A percentile compares a stretch with the other conserved stretches of the same genome.
These are phyloP conservation scores for Chenopodium suecicum DNA, from an alignment of 148 eudicot species.

Conservation along the genomic window DNA sequence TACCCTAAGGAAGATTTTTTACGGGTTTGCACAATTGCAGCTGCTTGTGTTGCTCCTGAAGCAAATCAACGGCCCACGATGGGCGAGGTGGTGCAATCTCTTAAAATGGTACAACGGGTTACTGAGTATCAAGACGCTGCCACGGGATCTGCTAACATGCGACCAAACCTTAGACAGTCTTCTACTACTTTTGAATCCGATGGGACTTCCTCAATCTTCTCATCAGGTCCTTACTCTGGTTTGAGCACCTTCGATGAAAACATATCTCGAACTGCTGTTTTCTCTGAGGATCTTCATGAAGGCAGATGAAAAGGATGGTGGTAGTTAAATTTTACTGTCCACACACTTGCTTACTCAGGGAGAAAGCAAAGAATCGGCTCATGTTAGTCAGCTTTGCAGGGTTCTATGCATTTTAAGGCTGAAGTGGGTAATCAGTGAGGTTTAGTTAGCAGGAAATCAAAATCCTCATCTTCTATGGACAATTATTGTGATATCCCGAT, in stretches of 20 bases:
- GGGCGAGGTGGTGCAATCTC: slow-evolving; percentile 98
- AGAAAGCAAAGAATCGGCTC: slow-evolving; percentile 5
- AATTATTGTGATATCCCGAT: neutral
- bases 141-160: slow-evolving; percentile 36
- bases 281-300: slow-evolving; percentile 95
- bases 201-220: slow-evolving; percentile 86
- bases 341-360: neutral
- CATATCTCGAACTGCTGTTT: slow-evolving; percentile 57
- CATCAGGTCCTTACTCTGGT: slow-evolving; percentile 91
- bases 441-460: slow-evolving; percentile 3
- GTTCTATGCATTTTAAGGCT: neutral
- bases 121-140: slow-evolving; percentile 68
- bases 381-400: neutral
- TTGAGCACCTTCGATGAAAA: slow-evolving; percentile 74
- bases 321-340: neutral
- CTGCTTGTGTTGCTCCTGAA: slow-evolving; percentile 94
- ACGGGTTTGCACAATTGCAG: slow-evolving; percentile 93
- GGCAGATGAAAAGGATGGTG: slow-evolving; percentile 51
- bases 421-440: neutral
- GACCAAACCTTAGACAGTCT: slow-evolving; percentile 60
- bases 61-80: slow-evolving; percentile 91
- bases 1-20: slow-evolving; percentile 82
- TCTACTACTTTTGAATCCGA: slow-evolving; percentile 89
- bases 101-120: slow-evolving; percentile 87
- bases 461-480: neutral